These are phyloP conservation scores for Orbilia oligospora DNA, from an alignment of 2,329 filamentous ascomycete genomes.

Conservation along the genomic window DNA sequence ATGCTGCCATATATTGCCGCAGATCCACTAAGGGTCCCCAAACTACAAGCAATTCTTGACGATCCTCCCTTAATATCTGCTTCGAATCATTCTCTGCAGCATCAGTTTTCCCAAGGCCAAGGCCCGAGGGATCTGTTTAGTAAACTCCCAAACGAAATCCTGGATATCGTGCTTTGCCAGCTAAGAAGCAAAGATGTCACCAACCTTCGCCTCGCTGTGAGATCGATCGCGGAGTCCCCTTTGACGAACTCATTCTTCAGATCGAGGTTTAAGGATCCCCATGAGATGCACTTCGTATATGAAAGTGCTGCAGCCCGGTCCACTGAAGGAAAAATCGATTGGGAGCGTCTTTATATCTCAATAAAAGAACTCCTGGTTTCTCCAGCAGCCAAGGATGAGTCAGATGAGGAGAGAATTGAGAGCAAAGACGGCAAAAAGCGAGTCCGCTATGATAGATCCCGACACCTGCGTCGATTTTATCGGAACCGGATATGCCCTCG, in stretches of 20 bases:
- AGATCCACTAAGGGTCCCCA: slow-evolving; percentile 47
- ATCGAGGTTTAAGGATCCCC: slow-evolving; percentile 58
- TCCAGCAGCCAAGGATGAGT: slow-evolving; percentile 39
- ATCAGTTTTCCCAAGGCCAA: slow-evolving; percentile 41
- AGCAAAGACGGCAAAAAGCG: slow-evolving; percentile 45
- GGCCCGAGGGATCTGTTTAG: slow-evolving; percentile 53
- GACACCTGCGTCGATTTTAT: slow-evolving; percentile 54
- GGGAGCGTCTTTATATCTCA: slow-evolving; percentile 47
- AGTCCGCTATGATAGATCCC: slow-evolving; percentile 36
- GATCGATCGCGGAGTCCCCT: slow-evolving; percentile 56
- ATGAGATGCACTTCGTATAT: slow-evolving; percentile 60
- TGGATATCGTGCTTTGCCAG: slow-evolving; percentile 57
- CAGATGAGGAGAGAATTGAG: slow-evolving; percentile 35
- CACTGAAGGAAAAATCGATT: slow-evolving; percentile 53
- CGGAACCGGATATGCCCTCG: slow-evolving; percentile 56
- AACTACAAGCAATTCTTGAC: slow-evolving; percentile 46
- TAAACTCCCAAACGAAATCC: slow-evolving; percentile 56
- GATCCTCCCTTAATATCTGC: slow-evolving; percentile 51
- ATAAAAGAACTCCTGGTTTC: slow-evolving; percentile 52
- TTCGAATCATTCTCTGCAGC: slow-evolving; percentile 30
- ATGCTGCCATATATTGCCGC: slow-evolving; percentile 57
- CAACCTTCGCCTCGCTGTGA: slow-evolving; percentile 51
- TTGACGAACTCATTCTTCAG: slow-evolving; percentile 59
- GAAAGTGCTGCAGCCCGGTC: slow-evolving; percentile 50
- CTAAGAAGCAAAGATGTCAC: slow-evolving; percentile 49